These are phyloP conservation scores for Carex myosuroides DNA, from an alignment of 176 grass and related monocot species.

Conservation along the genomic window DNA sequence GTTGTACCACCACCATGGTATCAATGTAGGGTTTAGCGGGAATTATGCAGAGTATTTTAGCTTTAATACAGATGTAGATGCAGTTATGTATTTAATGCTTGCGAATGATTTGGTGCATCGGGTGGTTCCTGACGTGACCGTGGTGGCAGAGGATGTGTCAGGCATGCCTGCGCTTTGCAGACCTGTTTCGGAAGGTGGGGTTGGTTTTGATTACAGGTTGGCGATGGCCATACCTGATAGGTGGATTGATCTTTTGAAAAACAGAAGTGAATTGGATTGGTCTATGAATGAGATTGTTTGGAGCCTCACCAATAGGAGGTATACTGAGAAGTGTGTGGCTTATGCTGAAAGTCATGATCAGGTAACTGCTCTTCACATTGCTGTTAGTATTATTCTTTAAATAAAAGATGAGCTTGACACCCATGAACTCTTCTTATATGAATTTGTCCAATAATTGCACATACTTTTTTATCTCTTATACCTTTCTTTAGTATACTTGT, in stretches of 20 bases:
- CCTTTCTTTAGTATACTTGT: neutral
- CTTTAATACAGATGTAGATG: conserved; percentile 82
- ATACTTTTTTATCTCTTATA: neutral
- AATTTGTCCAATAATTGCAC: neutral
- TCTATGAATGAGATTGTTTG: conserved; percentile 68
- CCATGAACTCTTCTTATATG: neutral
- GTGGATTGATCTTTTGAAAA: conserved; percentile 95
- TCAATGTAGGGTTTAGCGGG: conserved; percentile 65
- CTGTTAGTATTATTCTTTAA: conserved; percentile 4
- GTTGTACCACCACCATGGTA: conserved; percentile 96
- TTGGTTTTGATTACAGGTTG: conserved; percentile 89
- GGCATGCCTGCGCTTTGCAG: conserved; percentile 88
- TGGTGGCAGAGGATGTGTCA: conserved; percentile 97
- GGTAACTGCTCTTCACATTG: conserved; percentile 32
- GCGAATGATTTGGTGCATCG: conserved; percentile 79
- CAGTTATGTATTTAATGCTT: conserved; percentile 85
- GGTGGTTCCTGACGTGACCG: conserved; percentile 63
- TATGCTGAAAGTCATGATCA: conserved; percentile 98
- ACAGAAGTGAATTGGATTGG: conserved; percentile 63
- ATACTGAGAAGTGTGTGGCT: conserved; percentile 82
- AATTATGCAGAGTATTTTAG: conserved; percentile 84
- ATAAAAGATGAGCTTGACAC: conserved; percentile 9
- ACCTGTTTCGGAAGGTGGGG: conserved; percentile 73
- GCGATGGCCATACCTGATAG: conserved; percentile 97
- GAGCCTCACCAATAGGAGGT: conserved; percentile 83